A percentile compares a stretch with the other conserved stretches of the same genome.
phyloP scores from a whole-genome alignment of 2,329 filamentous ascomycete genomes.

The Fusarium udum region DNA sequence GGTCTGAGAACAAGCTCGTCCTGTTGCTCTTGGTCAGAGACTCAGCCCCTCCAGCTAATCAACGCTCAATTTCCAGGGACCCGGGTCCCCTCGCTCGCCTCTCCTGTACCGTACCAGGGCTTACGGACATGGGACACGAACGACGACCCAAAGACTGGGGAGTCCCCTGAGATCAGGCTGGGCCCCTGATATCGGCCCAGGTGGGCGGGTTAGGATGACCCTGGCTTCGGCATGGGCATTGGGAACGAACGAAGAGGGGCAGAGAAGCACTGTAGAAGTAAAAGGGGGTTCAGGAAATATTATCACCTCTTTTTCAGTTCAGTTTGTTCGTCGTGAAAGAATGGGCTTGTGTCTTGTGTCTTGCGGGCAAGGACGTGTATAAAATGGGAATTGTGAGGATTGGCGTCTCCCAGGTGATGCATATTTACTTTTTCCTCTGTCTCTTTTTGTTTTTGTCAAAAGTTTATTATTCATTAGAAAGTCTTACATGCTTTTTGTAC shows the following conservation, averaged over 20 bases:
- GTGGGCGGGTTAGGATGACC: constrained; percentile 41
- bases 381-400: constrained; percentile 1
- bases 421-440: not conserved
- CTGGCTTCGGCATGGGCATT: constrained; percentile 22
- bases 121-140: constrained; percentile 24
- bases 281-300: constrained; percentile 34
- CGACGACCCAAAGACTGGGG: constrained; percentile 32
- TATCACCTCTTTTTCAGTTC: not conserved
- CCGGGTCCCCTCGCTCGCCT: constrained; percentile 3
- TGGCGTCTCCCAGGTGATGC: constrained; percentile 35
- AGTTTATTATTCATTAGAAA: constrained; percentile 7
- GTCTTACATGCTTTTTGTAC: constrained; percentile 6
- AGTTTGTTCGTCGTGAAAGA: not conserved
- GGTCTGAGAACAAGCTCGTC: not conserved
- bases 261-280: constrained; percentile 26
- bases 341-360: not conserved
- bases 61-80: constrained; percentile 42
- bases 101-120: constrained; percentile 8
- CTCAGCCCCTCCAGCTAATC: constrained; percentile 21
- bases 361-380: constrained; percentile 23
- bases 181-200: constrained; percentile 33
- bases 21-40: not conserved
- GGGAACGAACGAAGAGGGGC: constrained; percentile 29
- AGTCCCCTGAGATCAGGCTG: constrained; percentile 35
- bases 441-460: constrained; percentile 3